Evolutionary conservation across 495 filamentous ascomycete genomes (phyloP).

Genomic region (Xylona heveae): DNA sequence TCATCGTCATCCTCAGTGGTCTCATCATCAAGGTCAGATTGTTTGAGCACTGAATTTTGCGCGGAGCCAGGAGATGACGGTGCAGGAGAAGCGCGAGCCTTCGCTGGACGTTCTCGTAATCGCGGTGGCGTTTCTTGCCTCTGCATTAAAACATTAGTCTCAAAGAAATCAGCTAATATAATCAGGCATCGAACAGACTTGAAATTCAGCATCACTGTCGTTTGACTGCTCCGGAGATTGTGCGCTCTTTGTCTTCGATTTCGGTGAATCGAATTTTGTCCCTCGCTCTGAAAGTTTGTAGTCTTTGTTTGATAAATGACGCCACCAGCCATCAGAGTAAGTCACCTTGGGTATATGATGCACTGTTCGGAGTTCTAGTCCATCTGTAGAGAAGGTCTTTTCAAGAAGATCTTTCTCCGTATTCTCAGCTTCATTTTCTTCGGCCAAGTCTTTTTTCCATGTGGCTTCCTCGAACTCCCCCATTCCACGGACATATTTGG

Average conservation of each 20-base stretch:
- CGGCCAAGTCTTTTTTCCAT: slow-evolving; percentile 19
- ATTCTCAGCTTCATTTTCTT: neutral
- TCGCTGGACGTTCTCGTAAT: too few species aligned
- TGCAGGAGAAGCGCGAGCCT: too few species aligned
- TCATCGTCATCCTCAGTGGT: too few species aligned
- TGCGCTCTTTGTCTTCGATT: neutral
- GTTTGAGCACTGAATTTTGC: too few species aligned
- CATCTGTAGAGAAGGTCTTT: too few species aligned
- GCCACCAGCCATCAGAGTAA: neutral
- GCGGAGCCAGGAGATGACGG: too few species aligned
- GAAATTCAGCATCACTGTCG: neutral
- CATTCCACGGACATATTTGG: slow-evolving; percentile 31
- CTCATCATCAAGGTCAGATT: too few species aligned
- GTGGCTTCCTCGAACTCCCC: slow-evolving; percentile 24
- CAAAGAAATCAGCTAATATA: neutral
- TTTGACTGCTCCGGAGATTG: neutral
- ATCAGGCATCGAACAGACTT: neutral
- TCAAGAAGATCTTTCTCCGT: too few species aligned
- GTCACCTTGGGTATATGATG: neutral
- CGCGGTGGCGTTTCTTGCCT: neutral
- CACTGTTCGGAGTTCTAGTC: neutral
- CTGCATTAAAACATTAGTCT: neutral
- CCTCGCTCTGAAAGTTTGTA: neutral
- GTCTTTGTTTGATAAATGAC: neutral
- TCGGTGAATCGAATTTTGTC: neutral